Percentiles rank a stretch among this genome's conserved stretches.
These are phyloP conservation scores for Penicillium sp. DNA, from an alignment of 2,329 filamentous ascomycete genomes.

Conservation along the genomic window DNA sequence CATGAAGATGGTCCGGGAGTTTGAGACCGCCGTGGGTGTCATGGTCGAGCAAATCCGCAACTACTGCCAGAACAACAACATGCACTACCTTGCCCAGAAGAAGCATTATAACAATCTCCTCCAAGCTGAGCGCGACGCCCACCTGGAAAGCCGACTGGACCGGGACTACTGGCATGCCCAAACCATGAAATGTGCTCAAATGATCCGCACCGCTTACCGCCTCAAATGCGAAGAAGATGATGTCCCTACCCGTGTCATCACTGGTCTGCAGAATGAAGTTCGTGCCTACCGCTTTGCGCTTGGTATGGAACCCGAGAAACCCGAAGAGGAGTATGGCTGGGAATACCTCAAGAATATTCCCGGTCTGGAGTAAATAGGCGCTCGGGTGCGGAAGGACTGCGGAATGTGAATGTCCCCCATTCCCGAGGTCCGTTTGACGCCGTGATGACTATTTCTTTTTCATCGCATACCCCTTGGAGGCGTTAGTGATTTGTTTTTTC, in stretches of 20 bases:
- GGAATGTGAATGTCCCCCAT: conserved; percentile 16
- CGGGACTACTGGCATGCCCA: conserved; percentile 44
- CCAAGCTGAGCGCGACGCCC: conserved; percentile 44
- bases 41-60: conserved; percentile 46
- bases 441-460: conserved; percentile 11
- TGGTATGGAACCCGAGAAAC: conserved; percentile 42
- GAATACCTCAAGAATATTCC: conserved; percentile 40
- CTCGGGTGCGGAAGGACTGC: neutral
- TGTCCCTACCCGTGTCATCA: conserved; percentile 36
- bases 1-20: conserved; percentile 41
- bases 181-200: conserved; percentile 41
- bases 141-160: conserved; percentile 42
- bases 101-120: conserved; percentile 44
- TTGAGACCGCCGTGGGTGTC: conserved; percentile 40
- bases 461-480: conserved; percentile 4
- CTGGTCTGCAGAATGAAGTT: conserved; percentile 43
- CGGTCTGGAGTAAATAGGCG: conserved; percentile 24
- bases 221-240: conserved; percentile 44
- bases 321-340: conserved; percentile 44
- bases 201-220: conserved; percentile 42
- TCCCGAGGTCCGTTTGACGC: conserved; percentile 6
- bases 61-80: conserved; percentile 44
- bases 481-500: neutral
- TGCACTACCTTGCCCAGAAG: conserved; percentile 40
- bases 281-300: conserved; percentile 41